phyloP scores from a whole-genome alignment of 441 rosid genomes.

The Aquilaria agallochum region DNA sequence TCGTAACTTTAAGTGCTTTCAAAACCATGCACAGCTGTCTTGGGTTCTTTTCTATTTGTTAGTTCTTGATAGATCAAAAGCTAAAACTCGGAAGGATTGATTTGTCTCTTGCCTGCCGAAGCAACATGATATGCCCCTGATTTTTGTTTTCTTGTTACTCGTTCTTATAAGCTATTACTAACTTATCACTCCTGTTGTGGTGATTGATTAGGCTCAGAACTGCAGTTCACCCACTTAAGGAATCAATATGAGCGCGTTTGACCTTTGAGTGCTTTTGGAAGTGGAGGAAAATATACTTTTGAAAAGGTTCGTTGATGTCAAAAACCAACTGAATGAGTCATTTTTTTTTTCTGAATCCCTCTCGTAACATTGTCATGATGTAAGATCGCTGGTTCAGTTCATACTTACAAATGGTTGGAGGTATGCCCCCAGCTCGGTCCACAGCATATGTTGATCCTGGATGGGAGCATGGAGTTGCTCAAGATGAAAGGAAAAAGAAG shows the following conservation, averaged over 20 bases:
- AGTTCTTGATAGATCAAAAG: no score
- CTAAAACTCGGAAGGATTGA: no score
- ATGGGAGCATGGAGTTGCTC: conserved; percentile 91
- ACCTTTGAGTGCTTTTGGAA: conserved; percentile 12
- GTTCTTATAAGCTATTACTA: conserved; percentile 13
- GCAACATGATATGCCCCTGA: not conserved
- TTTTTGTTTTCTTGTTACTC: conserved; percentile 5
- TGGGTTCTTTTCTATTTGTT: no score
- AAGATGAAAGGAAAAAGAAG: conserved; percentile 83
- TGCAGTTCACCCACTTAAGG: conserved; percentile 12
- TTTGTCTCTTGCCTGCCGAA: no score
- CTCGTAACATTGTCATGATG: conserved; percentile 15
- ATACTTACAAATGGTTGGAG: conserved; percentile 24
- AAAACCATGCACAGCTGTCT: no score
- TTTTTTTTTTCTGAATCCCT: conserved; percentile 3
- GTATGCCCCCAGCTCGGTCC: conserved; percentile 62
- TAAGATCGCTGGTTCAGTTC: conserved; percentile 15
- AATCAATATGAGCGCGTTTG: conserved; percentile 16
- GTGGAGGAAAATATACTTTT: conserved; percentile 11
- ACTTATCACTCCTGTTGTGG: conserved; percentile 18
- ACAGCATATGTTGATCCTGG: conserved; percentile 70
- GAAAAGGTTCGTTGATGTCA: conserved; percentile 12
- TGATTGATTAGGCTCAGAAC: conserved; percentile 14
- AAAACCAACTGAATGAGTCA: conserved; percentile 5
- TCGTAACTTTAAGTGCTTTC: no score